phyloP scores from a whole-genome alignment of 441 rosid species.

The Iberis amara region DNA sequence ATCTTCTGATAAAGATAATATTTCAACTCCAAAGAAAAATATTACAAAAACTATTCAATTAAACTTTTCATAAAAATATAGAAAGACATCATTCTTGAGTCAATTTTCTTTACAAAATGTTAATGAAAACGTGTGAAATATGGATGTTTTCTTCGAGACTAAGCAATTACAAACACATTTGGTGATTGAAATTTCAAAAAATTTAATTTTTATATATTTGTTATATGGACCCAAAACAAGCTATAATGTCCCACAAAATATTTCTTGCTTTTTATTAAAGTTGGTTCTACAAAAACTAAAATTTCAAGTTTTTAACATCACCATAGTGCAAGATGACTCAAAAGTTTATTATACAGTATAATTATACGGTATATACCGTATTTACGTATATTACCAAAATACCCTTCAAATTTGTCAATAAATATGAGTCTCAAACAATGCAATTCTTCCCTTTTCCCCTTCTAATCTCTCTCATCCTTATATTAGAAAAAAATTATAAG shows the following conservation, averaged over 20 bases:
- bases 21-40: too few relatives aligned
- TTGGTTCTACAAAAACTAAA: too few relatives aligned
- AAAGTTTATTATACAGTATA: too few relatives aligned
- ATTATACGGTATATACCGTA: too few relatives aligned
- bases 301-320: conserved; percentile 29
- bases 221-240: conserved; percentile 14
- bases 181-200: not conserved
- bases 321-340: conserved; percentile 47
- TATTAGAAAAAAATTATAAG: conserved; percentile 19
- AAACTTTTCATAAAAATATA: too few relatives aligned
- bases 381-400: conserved; percentile 27
- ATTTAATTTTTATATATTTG: not conserved
- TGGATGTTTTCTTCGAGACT: conserved; percentile 50
- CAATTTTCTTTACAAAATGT: too few relatives aligned
- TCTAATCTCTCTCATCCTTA: conserved; percentile 41
- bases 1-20: not conserved
- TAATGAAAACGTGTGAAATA: conserved; percentile 15
- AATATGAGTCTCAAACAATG: conserved; percentile 53
- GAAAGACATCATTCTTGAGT: too few relatives aligned
- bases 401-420: conserved; percentile 39
- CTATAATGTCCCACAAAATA: conserved; percentile 25
- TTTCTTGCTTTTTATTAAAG: conserved; percentile 27
- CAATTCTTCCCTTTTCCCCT: conserved; percentile 92
- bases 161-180: conserved; percentile 35
- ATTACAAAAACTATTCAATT: too few relatives aligned